phyloP scores from a whole-genome alignment of 495 filamentous ascomycete genomes.

The Aspergillus asperescens region DNA sequence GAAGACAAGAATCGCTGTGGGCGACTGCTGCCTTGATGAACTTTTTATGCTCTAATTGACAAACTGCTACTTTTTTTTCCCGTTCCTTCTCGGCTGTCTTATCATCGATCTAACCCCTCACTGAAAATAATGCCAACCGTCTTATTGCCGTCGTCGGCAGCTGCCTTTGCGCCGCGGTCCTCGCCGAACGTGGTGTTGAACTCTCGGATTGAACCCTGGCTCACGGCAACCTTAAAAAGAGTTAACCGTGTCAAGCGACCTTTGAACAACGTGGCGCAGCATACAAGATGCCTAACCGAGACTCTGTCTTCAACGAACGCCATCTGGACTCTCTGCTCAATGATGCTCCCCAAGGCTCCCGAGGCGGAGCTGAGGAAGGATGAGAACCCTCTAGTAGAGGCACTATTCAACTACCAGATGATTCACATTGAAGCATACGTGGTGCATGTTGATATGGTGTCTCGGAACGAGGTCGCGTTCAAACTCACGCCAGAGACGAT shows the following conservation, averaged over 20 bases:
- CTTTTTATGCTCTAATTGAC: slow-evolving; percentile 29
- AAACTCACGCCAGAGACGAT: slow-evolving; percentile 98
- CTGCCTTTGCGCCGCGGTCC: slow-evolving; percentile 90
- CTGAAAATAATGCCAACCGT: slow-evolving; percentile 74
- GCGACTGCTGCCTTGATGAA: slow-evolving; percentile 45
- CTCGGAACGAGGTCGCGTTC: slow-evolving; percentile 95
- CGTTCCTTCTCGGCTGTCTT: slow-evolving; percentile 12
- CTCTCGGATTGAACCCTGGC: slow-evolving; percentile 93
- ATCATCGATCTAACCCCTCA: slow-evolving; percentile 16
- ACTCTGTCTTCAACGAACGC: slow-evolving; percentile 85
- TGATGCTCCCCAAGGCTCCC: slow-evolving; percentile 90
- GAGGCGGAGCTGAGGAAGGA: slow-evolving; percentile 83
- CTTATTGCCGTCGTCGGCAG: slow-evolving; percentile 90
- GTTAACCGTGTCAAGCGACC: slow-evolving; percentile 97
- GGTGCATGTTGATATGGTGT: slow-evolving; percentile 98
- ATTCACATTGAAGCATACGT: slow-evolving; percentile 96
- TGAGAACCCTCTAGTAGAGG: slow-evolving; percentile 82
- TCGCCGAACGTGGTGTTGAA: slow-evolving; percentile 94
- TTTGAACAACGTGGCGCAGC: slow-evolving; percentile 94
- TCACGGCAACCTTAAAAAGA: slow-evolving; percentile 93
- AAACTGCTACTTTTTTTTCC: slow-evolving; percentile 29
- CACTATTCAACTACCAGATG: slow-evolving; percentile 89
- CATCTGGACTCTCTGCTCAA: slow-evolving; percentile 91
- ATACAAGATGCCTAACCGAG: slow-evolving; percentile 94
- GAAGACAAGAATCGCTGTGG: slow-evolving; percentile 29